Conservation (phyloP, 192 early-diverging fungal species). For the Podila minutissima region DNA sequence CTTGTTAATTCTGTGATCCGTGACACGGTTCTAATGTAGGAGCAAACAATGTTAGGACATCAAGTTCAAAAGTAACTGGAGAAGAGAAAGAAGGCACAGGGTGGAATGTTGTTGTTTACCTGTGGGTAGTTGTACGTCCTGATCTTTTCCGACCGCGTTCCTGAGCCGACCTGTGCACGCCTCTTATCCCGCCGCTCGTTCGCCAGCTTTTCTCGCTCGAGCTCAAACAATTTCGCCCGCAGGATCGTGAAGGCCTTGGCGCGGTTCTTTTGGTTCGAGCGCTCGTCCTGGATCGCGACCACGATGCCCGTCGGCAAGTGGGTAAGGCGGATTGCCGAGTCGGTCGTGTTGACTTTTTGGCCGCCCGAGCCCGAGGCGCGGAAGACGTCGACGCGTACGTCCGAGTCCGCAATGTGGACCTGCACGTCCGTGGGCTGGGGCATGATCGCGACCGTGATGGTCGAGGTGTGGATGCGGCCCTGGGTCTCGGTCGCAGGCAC, state of each 20-base stretch:
- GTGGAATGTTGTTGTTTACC: constrained; percentile 26
- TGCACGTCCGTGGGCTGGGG: constrained; percentile 77
- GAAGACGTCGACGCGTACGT: constrained; percentile 78
- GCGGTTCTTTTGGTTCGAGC: constrained; percentile 95
- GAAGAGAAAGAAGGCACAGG: not conserved
- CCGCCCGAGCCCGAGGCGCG: constrained; percentile 86
- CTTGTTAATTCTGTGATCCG: constrained; percentile 84
- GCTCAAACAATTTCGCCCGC: constrained; percentile 79
- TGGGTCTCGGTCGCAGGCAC: constrained; percentile 82
- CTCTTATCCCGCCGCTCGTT: constrained; percentile 66
- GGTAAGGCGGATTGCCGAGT: constrained; percentile 92
- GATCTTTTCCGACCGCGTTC: constrained; percentile 84
- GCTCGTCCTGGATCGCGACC: constrained; percentile 89
- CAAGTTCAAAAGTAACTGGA: not conserved
- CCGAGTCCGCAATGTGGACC: constrained; percentile 71
- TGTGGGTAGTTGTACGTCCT: constrained; percentile 87
- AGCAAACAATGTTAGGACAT: not conserved
- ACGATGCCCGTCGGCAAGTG: constrained; percentile 92
- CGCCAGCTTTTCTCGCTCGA: constrained; percentile 68
- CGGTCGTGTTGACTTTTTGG: constrained; percentile 96
- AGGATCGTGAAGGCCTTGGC: constrained; percentile 88
- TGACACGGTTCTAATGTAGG: constrained; percentile 68
- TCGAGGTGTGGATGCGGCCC: constrained; percentile 83
- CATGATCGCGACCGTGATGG: constrained; percentile 81
- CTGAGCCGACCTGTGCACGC: constrained; percentile 73